phyloP scores from a whole-genome alignment of 2,329 filamentous ascomycete species.

The Cordyceps pruinosa region DNA sequence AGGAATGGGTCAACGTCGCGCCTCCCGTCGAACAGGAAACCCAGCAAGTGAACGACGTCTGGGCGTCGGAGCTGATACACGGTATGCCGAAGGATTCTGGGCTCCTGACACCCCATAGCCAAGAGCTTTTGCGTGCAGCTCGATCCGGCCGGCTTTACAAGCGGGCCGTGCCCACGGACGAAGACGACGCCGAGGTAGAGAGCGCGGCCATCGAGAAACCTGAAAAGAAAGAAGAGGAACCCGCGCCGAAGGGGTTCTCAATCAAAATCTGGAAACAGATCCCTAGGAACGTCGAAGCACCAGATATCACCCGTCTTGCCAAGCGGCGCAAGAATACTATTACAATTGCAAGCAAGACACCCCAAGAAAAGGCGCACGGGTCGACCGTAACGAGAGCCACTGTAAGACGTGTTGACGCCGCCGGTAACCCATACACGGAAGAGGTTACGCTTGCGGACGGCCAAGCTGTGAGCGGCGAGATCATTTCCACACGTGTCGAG shows the following conservation, averaged over 20 bases:
- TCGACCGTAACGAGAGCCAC: slow-evolving; percentile 69
- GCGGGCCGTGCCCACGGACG: slow-evolving; percentile 54
- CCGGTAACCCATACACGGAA: slow-evolving; percentile 76
- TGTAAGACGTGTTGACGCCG: slow-evolving; percentile 69
- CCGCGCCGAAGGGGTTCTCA: slow-evolving; percentile 44
- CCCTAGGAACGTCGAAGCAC: slow-evolving; percentile 49
- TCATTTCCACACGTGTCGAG: slow-evolving; percentile 56
- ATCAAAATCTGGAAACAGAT: slow-evolving; percentile 57
- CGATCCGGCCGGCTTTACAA: slow-evolving; percentile 73
- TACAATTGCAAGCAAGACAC: slow-evolving; percentile 47
- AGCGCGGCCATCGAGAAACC: slow-evolving; percentile 39
- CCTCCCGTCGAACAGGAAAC: slow-evolving; percentile 60
- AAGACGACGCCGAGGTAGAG: slow-evolving; percentile 50
- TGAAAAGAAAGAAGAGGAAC: slow-evolving; percentile 59
- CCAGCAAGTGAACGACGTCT: slow-evolving; percentile 56
- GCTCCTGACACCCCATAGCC: slow-evolving; percentile 69
- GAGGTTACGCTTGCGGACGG: slow-evolving; percentile 77
- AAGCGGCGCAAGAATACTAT: slow-evolving; percentile 56
- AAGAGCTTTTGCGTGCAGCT: slow-evolving; percentile 74
- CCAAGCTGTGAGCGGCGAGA: slow-evolving; percentile 73
- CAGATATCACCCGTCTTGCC: slow-evolving; percentile 48
- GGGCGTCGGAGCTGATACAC: slow-evolving; percentile 67
- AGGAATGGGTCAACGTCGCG: slow-evolving; percentile 60
- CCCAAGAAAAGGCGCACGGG: slow-evolving; percentile 36
- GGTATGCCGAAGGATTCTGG: slow-evolving; percentile 82